Conservation (phyloP, 139 green algal species). For the Volvox africanus region DNA sequence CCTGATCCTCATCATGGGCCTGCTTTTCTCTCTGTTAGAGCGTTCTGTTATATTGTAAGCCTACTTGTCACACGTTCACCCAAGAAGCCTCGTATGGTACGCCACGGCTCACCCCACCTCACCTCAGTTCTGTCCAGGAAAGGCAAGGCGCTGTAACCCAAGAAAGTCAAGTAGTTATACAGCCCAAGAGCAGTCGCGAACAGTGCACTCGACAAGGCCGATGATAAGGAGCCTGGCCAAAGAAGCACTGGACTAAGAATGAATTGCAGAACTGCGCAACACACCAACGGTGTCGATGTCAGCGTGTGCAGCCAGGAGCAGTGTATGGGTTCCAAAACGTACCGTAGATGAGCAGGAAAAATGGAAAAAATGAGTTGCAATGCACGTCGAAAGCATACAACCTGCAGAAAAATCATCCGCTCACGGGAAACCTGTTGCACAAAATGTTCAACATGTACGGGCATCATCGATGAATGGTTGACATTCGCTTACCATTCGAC, state of each 20-base stretch:
- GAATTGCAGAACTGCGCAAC: constrained; percentile 82
- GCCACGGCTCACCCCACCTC: neutral
- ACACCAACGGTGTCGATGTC: neutral
- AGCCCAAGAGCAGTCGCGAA: constrained; percentile 80
- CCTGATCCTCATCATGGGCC: neutral
- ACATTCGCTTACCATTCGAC: constrained; percentile 87
- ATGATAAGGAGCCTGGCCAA: constrained; percentile 69
- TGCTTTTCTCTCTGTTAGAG: neutral
- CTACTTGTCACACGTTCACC: neutral
- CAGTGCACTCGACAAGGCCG: constrained; percentile 77
- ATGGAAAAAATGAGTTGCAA: constrained; percentile 97
- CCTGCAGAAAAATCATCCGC: constrained; percentile 59
- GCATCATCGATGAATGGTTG: no score
- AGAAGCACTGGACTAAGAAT: constrained; percentile 86
- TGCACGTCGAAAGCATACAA: constrained; percentile 99
- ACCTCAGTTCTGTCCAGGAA: constrained; percentile 92
- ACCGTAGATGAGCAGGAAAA: constrained; percentile 92
- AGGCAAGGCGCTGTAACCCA: constrained; percentile 92
- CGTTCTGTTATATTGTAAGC: no score
- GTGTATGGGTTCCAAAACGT: no score
- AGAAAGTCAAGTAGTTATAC: constrained; percentile 97
- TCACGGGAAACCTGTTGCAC: no score
- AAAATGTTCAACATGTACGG: no score
- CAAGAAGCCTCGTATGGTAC: neutral
- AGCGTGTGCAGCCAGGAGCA: neutral